Evolutionary conservation across 139 green algal genomes (phyloP), one percentile per base, ranked within the genome.

Genomic region (Astrephomene gubernaculifera): DNA sequence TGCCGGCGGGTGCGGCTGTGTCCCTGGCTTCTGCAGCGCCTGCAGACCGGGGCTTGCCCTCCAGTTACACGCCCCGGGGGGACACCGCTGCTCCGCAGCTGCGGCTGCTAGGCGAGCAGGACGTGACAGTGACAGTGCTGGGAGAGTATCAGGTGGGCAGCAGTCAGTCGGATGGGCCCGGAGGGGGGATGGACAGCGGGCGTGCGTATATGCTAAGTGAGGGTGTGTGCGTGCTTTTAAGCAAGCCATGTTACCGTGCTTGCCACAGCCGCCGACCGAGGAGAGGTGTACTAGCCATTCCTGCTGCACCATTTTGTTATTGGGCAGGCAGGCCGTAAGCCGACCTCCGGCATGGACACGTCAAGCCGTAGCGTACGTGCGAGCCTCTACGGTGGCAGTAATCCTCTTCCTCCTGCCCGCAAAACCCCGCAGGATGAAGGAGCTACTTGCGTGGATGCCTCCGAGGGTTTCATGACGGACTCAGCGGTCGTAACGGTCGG

Each of bases 371-470:
- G 49, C 17, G 49, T n/a, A n/a, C n/a, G n/a, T n/a, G n/a, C n/a
- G 17, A 57, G 17, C 49, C 49, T 17, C 12, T 12, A 57, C 49
- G 14, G 49, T 17, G 49, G 49, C 14, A 25, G 17, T 17, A 57
- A 45, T 2, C 33, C 33, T 4, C 31, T 4, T 43, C 35, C 27
- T 33, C 2, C 38, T 74, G 35, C 38, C 64, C n/a, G 9, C 14
- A 45, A 17, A 4, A 53, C 68, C 43, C 70, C 2, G 1, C 76
- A 83, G 76, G 76, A 83, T 29, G n/a, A 27, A 2, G 76, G 76
- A n/a, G 76, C 76, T 24, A 35, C 41, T 2, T 83, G 76, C 43
- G 19, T 52, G 0, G 76, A 83, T 41, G 12, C 17, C 17, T 21
- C 12, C 17, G 76, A 83, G 76, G 76, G 76, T 39, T 2, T 22